phyloP scores from a whole-genome alignment of 2,329 filamentous ascomycete genomes.

The Colletotrichum theobromicola region DNA sequence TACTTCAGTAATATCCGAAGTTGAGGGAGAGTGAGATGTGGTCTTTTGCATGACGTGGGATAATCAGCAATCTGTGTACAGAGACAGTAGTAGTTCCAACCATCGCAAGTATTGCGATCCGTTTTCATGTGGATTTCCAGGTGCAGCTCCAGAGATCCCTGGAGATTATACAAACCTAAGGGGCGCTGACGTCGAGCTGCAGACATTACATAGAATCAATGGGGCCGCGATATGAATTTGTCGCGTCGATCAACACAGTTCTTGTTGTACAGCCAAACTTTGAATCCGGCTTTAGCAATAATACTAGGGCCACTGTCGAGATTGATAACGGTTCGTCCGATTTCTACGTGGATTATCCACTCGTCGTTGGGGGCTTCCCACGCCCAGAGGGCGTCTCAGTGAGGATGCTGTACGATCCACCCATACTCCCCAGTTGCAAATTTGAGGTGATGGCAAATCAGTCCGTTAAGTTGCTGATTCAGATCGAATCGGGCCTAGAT shows the following conservation, averaged over 20 bases:
- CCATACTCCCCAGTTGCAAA: background rate
- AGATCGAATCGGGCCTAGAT: background rate
- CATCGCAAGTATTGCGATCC: background rate
- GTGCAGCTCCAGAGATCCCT: background rate
- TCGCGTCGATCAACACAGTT: background rate
- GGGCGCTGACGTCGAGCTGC: background rate
- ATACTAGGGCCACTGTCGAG: background rate
- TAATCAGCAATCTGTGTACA: background rate
- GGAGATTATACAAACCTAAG: background rate
- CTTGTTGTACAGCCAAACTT: background rate
- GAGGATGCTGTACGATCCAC: background rate
- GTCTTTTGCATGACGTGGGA: background rate
- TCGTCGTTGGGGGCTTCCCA: background rate
- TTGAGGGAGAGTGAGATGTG: background rate
- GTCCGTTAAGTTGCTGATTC: background rate
- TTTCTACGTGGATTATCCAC: background rate
- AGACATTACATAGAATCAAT: background rate
- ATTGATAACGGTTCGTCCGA: background rate
- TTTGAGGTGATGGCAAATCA: background rate
- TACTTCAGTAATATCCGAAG: background rate
- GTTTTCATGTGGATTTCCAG: background rate
- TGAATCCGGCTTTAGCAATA: background rate
- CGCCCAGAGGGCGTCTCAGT: background rate
- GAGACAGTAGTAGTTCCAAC: background rate
- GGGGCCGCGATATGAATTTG: background rate